Percentiles rank a stretch among this genome's conserved stretches.
phyloP scores from a whole-genome alignment of 352 stramenopile species.

The Pythium phragmiticola region DNA sequence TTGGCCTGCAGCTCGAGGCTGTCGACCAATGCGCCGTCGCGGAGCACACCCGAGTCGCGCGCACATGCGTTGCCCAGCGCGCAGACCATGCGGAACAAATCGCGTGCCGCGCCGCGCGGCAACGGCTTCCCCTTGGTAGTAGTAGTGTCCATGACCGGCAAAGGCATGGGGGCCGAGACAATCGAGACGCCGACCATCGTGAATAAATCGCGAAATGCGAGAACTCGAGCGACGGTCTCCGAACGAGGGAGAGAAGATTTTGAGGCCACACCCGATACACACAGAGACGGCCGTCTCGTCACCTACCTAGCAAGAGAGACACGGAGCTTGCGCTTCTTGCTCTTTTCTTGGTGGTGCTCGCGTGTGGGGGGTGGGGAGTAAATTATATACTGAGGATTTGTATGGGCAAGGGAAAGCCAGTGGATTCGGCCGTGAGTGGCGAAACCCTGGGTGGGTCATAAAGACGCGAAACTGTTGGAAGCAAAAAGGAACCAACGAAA shows the following conservation, averaged over 20 bases:
- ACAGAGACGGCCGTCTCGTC: not conserved
- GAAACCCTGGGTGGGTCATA: conserved; percentile 3
- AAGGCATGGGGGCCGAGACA: conserved; percentile 14
- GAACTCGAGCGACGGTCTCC: not conserved
- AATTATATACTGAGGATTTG: conserved; percentile 42
- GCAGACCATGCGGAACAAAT: conserved; percentile 40
- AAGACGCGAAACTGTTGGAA: conserved; percentile 3
- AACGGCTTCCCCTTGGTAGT: conserved; percentile 10
- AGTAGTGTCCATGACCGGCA: conserved; percentile 3
- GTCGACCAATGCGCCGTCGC: conserved; percentile 67
- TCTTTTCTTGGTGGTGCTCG: conserved; percentile 1
- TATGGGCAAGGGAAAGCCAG: conserved; percentile 30
- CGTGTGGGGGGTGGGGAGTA: conserved; percentile 29
- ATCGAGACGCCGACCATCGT: conserved; percentile 24
- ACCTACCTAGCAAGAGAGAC: not conserved
- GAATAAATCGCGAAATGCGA: not conserved
- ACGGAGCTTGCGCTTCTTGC: not conserved
- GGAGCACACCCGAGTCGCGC: conserved; percentile 61
- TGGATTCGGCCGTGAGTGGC: not conserved
- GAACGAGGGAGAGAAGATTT: not conserved
- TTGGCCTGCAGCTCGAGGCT: conserved; percentile 51
- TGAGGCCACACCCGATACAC: not conserved
- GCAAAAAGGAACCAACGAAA: conserved; percentile 8
- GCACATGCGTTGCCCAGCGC: conserved; percentile 60
- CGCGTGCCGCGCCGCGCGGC: conserved; percentile 10